Conservation (phyloP, 78 protist species). For the Planoprotostelium fungivorum region DNA sequence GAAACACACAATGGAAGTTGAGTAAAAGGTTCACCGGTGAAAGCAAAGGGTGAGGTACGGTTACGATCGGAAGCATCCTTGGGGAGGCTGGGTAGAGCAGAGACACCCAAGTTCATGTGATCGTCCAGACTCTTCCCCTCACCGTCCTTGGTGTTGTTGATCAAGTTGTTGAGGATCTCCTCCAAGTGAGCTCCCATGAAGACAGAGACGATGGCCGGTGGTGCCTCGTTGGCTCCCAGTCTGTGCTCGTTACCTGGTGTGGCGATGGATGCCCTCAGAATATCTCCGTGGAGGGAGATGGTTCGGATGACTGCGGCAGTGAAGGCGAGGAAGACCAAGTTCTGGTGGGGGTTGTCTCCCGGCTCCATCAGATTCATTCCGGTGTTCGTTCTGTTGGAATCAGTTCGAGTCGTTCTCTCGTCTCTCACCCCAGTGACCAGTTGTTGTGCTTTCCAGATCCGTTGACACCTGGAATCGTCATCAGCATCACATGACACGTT, state of each 20-base stretch:
- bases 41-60: constrained; percentile 93
- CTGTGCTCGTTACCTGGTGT: constrained; percentile 89
- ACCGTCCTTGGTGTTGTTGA: constrained; percentile 5
- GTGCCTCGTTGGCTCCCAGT: constrained; percentile 94
- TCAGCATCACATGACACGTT: background rate
- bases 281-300: constrained; percentile 73
- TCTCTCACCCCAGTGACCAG: constrained; percentile 71
- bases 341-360: constrained; percentile 40
- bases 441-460: constrained; percentile 95
- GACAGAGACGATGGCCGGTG: constrained; percentile 93
- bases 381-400: constrained; percentile 29
- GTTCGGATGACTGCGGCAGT: constrained; percentile 59
- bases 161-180: background rate
- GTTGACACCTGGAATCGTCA: constrained; percentile 52
- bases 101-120: constrained; percentile 68
- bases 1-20: background rate
- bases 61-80: constrained; percentile 86
- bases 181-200: constrained; percentile 77
- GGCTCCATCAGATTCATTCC: constrained; percentile 75
- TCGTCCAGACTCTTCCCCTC: background rate
- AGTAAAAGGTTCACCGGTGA: constrained; percentile 55
- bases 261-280: constrained; percentile 70
- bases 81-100: constrained; percentile 49
- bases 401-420: too few relatives aligned
- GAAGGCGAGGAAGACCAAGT: constrained; percentile 57